Base-by-base conservation (phyloP, 148 eudicot genomes). In the Rhododendron williamsianum region DNA sequence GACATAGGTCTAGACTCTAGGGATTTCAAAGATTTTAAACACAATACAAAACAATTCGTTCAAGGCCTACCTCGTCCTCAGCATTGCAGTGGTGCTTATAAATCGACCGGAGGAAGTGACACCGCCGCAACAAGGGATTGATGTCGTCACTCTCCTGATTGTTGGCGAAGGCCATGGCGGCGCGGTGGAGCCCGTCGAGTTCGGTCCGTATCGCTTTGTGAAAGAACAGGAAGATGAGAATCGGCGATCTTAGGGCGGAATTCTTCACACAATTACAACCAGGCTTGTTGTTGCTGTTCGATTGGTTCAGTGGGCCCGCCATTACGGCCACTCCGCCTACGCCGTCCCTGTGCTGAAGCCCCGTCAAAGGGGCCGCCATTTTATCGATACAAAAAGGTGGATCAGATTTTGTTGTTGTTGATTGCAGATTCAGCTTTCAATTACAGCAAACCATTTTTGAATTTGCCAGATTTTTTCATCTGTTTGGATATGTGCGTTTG, bases 311-410 rank as follows among this genome's bases (percentile, higher is more conserved):
- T 33, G 90, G 82, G 27, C 92, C 91, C 49, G 95, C 90, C 96
- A 94, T 92, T 83, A 92, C 87, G 76, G 93, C 93, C 63, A 94
- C 92, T 13, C 76, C 76, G 0, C 74, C 95, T 2, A 92, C 73
- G 73, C 73, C 73, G 5, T 92, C 95, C 38, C 93, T 77, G 81
- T 87, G 93, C 60, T 87, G 89, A 48, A 89, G n/a, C 72, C 92
- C 98, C 85, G 98, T 87, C 88, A 93, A 89, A 87, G 95, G 98
- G 89, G 98, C 93, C 89, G 98, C 96, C 98, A 95, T 95, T 84
- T 35, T 81, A 80, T 78, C n/a, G 6, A 1, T 35, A 5, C 8
- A 6, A 9, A 74, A 51, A 76, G 6, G 60, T 11, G 51, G 67
- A 67, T 33, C 69, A 52, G 77, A 80, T 86, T 23, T 56, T 56